A percentile compares a stretch with the other conserved stretches of the same genome.
These are phyloP conservation scores for Phytopythium litorale DNA, from an alignment of 352 stramenopile species.

Conservation along the genomic window DNA sequence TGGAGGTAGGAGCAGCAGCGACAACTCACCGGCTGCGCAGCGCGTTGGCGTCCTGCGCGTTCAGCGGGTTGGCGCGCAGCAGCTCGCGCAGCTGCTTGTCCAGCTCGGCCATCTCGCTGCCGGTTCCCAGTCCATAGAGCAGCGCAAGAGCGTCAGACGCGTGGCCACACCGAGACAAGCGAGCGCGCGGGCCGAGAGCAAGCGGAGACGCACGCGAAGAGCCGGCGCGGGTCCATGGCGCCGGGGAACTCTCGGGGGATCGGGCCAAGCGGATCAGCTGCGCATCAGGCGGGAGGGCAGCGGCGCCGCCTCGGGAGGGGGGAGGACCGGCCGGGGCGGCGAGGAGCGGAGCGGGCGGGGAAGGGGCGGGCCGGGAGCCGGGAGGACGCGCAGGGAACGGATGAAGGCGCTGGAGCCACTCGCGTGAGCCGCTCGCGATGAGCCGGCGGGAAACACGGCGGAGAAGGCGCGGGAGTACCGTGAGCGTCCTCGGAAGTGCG, in stretches of 20 bases:
- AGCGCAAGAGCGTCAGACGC: not conserved
- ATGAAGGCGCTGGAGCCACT: no score
- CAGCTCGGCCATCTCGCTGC: slow-evolving; percentile 64
- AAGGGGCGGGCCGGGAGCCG: no score
- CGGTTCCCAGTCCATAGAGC: not conserved
- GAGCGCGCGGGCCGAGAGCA: no score
- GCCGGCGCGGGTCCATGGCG: slow-evolving; percentile 7
- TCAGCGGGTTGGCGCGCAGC: slow-evolving; percentile 58
- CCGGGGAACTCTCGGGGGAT: not conserved
- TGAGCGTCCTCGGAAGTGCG: no score
- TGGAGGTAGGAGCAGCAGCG: not conserved
- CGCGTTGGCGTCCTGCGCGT: slow-evolving; percentile 53
- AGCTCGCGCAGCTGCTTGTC: slow-evolving; percentile 75
- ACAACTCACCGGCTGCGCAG: slow-evolving; percentile 37
- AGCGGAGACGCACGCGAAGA: slow-evolving; percentile 3
- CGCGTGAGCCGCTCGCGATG: no score
- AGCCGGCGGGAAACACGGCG: no score
- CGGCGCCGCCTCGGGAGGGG: not conserved
- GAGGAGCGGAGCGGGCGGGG: no score
- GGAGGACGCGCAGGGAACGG: no score
- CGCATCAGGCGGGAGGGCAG: slow-evolving; percentile 2
- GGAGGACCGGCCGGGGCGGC: not conserved
- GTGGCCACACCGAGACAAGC: not conserved
- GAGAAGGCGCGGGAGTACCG: no score
- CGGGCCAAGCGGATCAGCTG: not conserved